Percentiles rank a stretch among this genome's conserved stretches.
phyloP scores from a whole-genome alignment of 2,329 filamentous ascomycete genomes.

The Aspergillus chevalieri region DNA sequence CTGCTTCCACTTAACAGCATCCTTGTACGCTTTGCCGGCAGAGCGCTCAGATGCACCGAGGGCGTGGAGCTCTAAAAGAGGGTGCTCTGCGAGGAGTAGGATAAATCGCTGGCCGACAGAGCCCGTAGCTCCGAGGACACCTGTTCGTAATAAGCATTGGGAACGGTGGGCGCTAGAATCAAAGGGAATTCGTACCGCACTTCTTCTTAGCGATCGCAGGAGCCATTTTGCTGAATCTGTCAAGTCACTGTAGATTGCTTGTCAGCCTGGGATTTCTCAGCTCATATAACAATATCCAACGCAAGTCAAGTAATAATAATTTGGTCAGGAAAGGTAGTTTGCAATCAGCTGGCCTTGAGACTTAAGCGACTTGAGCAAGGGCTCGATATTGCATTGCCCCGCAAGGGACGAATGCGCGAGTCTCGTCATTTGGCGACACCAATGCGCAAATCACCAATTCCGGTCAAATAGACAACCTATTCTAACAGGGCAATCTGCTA shows the following conservation, averaged over 20 bases:
- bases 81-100: slow-evolving; percentile 80
- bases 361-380: not conserved
- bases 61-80: slow-evolving; percentile 77
- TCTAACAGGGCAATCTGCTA: not conserved
- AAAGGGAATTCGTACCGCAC: slow-evolving; percentile 26
- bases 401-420: not conserved
- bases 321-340: not conserved
- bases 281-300: not conserved
- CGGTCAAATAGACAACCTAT: not conserved
- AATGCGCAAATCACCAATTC: not conserved
- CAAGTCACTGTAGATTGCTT: not conserved
- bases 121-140: slow-evolving; percentile 84
- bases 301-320: not conserved
- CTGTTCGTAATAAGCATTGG: slow-evolving; percentile 32
- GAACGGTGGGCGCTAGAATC: not conserved
- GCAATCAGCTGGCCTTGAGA: not conserved
- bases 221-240: slow-evolving; percentile 17
- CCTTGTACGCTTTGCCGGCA: slow-evolving; percentile 87
- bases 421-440: not conserved
- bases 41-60: slow-evolving; percentile 85
- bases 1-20: slow-evolving; percentile 95
- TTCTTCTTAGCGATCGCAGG: slow-evolving; percentile 32
- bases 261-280: not conserved
- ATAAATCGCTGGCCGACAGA: slow-evolving; percentile 95
- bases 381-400: not conserved